A percentile compares a stretch with the other conserved stretches of the same genome.
Evolutionary conservation across 768 basidiomycete species (phyloP).

Genomic region (Tulasnella sp.): DNA sequence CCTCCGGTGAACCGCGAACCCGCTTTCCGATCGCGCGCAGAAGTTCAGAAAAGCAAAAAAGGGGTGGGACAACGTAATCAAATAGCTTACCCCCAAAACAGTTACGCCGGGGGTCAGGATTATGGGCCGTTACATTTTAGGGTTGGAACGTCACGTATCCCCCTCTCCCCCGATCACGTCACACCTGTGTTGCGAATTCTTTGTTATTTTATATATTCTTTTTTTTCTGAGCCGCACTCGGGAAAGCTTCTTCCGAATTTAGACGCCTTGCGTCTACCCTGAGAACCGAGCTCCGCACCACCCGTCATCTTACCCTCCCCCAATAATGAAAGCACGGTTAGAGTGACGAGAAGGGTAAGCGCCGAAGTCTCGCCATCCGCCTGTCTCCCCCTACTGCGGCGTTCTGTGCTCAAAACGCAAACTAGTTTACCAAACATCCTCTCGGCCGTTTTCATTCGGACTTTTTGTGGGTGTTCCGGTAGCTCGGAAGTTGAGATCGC

Average conservation of each 20-base stretch:
- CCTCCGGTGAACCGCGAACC: not conserved
- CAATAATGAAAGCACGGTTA: not conserved
- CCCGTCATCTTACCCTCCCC: not conserved
- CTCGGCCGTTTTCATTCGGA: not conserved
- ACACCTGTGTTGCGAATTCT: not conserved
- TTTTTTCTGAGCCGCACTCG: not conserved
- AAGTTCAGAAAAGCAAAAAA: not conserved
- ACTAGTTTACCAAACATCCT: too few relatives aligned
- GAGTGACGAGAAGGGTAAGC: not conserved
- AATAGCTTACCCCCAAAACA: not conserved
- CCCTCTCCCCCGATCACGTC: not conserved
- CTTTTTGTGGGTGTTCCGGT: not conserved
- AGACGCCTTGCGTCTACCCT: not conserved
- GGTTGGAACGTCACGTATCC: not conserved
- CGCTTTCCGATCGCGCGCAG: not conserved
- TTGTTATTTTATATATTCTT: not conserved
- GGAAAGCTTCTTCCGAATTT: conserved; percentile 2
- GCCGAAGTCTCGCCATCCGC: not conserved
- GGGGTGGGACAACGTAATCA: not conserved
- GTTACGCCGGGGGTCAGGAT: not conserved
- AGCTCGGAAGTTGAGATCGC: not conserved
- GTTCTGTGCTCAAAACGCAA: too few relatives aligned
- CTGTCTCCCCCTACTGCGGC: too few relatives aligned
- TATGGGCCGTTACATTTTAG: not conserved
- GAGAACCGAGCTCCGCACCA: not conserved